These are phyloP conservation scores for Globisporangium takayamanum DNA, from an alignment of 352 stramenopile species.

Conservation along the genomic window DNA sequence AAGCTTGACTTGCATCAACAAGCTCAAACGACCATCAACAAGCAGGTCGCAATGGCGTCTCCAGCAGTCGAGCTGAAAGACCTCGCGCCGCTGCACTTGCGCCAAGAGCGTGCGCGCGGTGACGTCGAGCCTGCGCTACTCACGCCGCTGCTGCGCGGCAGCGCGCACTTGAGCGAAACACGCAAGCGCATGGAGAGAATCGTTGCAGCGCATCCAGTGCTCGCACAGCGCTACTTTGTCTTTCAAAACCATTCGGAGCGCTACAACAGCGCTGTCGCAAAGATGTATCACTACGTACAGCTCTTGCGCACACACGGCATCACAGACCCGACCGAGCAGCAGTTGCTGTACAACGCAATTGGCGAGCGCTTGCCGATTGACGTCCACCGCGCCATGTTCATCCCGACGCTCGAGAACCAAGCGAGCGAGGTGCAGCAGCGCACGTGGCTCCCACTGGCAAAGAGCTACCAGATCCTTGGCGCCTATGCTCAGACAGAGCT, in stretches of 20 bases:
- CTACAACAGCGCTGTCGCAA: conserved; percentile 23
- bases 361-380: conserved; percentile 41
- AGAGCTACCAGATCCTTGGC: conserved; percentile 64
- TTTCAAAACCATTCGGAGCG: conserved; percentile 38
- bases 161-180: conserved; percentile 7
- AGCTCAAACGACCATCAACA: background rate
- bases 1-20: background rate
- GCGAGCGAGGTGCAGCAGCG: conserved; percentile 44
- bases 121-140: conserved; percentile 11
- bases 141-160: conserved; percentile 13
- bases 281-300: conserved; percentile 33
- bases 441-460: conserved; percentile 60
- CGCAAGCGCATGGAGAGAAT: conserved; percentile 12
- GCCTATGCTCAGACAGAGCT: conserved; percentile 96
- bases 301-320: conserved; percentile 26
- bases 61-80: conserved; percentile 15
- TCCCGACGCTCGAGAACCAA: conserved; percentile 68
- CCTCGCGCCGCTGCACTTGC: conserved; percentile 15
- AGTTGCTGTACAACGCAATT: conserved; percentile 32
- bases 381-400: conserved; percentile 61
- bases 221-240: conserved; percentile 37
- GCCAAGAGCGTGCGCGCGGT: conserved; percentile 15
- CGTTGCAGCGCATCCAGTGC: conserved; percentile 25
- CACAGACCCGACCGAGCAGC: conserved; percentile 24
- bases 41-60: background rate